Percentiles rank a stretch among this genome's conserved stretches.
phyloP scores from a whole-genome alignment of 192 early-diverging fungal species.

The Coemansia interrupta region DNA sequence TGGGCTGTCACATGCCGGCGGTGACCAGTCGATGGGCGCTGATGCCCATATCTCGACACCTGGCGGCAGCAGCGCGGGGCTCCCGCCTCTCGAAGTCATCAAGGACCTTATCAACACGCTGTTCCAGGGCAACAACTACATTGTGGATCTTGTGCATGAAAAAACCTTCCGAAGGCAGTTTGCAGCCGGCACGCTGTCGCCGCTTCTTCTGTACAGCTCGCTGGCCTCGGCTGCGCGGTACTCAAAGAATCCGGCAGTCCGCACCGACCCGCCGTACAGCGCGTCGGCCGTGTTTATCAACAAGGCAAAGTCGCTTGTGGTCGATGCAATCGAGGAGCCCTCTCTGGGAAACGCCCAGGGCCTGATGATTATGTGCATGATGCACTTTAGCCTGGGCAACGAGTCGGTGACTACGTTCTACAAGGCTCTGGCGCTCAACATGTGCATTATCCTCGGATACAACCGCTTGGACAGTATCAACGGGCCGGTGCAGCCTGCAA shows the following conservation, averaged over 20 bases:
- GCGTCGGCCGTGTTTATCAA: constrained; percentile 37
- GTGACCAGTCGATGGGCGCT: neutral
- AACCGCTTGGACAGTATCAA: constrained; percentile 50
- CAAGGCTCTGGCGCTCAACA: constrained; percentile 47
- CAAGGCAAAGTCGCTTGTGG: constrained; percentile 34
- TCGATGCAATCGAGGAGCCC: constrained; percentile 46
- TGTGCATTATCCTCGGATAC: constrained; percentile 49
- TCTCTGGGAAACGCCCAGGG: constrained; percentile 50
- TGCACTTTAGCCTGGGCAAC: constrained; percentile 46
- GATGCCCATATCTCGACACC: neutral
- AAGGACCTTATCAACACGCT: constrained; percentile 40
- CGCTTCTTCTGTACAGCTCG: constrained; percentile 41
- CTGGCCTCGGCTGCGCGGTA: constrained; percentile 46
- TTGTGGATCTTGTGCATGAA: constrained; percentile 35
- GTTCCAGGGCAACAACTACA: constrained; percentile 17
- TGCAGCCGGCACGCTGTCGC: constrained; percentile 43
- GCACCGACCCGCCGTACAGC: constrained; percentile 45
- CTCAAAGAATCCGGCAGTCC: constrained; percentile 39
- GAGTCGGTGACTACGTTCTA: constrained; percentile 40
- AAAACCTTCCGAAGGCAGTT: constrained; percentile 39
- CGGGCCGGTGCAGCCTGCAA: constrained; percentile 25
- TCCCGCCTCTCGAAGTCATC: constrained; percentile 22
- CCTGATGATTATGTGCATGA: constrained; percentile 50
- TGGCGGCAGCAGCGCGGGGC: constrained; percentile 1
- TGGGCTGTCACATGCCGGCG: no score